phyloP scores from a whole-genome alignment of 768 basidiomycete genomes.

The Mycena maculata region DNA sequence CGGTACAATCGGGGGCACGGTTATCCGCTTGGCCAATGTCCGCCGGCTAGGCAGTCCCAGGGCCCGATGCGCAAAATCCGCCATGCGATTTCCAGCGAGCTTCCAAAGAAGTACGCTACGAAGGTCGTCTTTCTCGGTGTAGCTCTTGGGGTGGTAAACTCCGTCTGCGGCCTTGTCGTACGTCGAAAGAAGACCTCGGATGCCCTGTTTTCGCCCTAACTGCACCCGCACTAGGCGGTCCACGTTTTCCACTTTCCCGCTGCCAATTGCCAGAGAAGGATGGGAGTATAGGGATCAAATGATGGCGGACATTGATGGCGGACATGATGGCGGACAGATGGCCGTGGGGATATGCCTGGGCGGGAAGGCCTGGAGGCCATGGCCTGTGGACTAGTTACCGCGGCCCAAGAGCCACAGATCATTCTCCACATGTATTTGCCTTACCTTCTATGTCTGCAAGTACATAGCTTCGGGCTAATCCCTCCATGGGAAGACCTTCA shows the following conservation, averaged over 20 bases:
- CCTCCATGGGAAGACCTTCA: too few relatives aligned
- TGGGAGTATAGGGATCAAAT: too few relatives aligned
- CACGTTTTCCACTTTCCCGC: conserved; percentile 4
- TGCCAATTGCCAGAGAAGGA: conserved; percentile 26
- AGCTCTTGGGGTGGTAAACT: conserved; percentile 39
- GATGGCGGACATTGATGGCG: too few relatives aligned
- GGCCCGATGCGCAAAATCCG: conserved; percentile 39
- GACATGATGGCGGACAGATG: too few relatives aligned
- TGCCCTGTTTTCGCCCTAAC: conserved; percentile 14
- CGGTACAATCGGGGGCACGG: conserved; percentile 32
- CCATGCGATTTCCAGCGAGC: conserved; percentile 37
- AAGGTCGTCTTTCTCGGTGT: conserved; percentile 37
- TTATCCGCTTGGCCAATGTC: conserved; percentile 28
- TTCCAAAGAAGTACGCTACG: conserved; percentile 37
- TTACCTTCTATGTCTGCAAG: too few relatives aligned
- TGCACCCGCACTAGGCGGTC: neutral
- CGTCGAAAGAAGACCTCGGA: conserved; percentile 18
- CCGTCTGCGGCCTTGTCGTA: conserved; percentile 31
- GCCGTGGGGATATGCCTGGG: too few relatives aligned
- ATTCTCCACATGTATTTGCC: too few relatives aligned
- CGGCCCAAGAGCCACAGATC: too few relatives aligned
- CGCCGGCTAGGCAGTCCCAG: conserved; percentile 30
- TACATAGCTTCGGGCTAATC: too few relatives aligned
- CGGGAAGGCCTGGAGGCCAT: too few relatives aligned
- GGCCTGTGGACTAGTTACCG: too few relatives aligned